A percentile compares a stretch with the other conserved stretches of the same genome.
Evolutionary conservation across 176 grass and related monocot genomes (phyloP).

Genomic region (Oryza coarctata): DNA sequence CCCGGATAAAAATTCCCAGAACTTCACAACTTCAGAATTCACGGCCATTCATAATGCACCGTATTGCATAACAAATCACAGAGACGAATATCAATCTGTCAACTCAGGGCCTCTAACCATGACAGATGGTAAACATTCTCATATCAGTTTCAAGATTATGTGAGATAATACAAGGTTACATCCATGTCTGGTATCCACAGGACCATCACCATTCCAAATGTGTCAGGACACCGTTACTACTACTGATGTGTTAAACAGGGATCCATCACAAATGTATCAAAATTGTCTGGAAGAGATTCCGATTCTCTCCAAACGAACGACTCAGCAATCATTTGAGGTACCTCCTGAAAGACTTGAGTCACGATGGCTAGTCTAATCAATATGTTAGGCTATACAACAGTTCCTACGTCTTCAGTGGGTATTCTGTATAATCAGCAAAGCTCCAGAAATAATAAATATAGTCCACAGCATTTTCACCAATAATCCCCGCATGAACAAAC

Average conservation of each 20-base stretch:
- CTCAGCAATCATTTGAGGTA: background rate
- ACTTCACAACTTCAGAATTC: background rate
- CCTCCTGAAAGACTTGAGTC: slow-evolving; percentile 16
- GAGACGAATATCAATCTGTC: background rate
- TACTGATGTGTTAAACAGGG: background rate
- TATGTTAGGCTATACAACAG: slow-evolving; percentile 43
- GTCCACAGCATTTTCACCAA: slow-evolving; percentile 55
- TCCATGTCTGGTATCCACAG: background rate
- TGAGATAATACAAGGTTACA: background rate
- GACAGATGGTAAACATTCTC: background rate
- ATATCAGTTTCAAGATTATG: background rate
- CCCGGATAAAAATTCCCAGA: background rate
- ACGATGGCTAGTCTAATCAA: slow-evolving; percentile 28
- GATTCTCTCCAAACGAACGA: background rate
- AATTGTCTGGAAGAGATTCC: slow-evolving; percentile 11
- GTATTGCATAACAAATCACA: background rate
- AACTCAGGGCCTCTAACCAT: background rate
- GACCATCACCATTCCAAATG: background rate
- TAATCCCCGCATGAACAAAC: slow-evolving; percentile 79
- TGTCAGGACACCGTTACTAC: background rate
- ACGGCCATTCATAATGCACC: background rate
- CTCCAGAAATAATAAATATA: background rate
- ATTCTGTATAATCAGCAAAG: slow-evolving; percentile 32
- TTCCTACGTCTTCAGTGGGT: slow-evolving; percentile 17
- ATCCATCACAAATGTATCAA: slow-evolving; percentile 28